Evolutionary conservation across 2,329 filamentous ascomycete genomes (phyloP).

Genomic region (Fonsecaea pugnacius): DNA sequence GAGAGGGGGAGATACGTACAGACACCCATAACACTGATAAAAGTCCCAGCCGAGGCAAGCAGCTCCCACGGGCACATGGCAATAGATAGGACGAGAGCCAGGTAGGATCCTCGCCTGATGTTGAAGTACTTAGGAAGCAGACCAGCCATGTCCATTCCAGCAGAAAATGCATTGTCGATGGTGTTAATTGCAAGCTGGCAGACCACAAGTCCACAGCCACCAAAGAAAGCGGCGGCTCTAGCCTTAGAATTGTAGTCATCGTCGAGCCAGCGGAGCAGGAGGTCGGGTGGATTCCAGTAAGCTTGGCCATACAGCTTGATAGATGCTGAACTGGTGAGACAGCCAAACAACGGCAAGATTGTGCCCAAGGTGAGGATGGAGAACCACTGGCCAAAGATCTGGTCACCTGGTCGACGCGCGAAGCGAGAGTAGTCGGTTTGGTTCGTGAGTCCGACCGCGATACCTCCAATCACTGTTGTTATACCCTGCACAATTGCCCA

Average conservation of each 20-base stretch:
- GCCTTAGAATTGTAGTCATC: slow-evolving; percentile 42
- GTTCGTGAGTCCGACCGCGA: slow-evolving; percentile 42
- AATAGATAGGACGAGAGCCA: slow-evolving; percentile 50
- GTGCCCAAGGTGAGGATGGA: slow-evolving; percentile 46
- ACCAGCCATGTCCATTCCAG: slow-evolving; percentile 61
- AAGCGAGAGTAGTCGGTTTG: slow-evolving; percentile 46
- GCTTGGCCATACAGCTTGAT: slow-evolving; percentile 43
- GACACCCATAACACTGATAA: slow-evolving; percentile 52
- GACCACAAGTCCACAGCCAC: slow-evolving; percentile 50
- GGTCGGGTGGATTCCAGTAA: slow-evolving; percentile 51
- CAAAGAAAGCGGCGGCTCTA: slow-evolving; percentile 54
- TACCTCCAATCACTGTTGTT: slow-evolving; percentile 41
- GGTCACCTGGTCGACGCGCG: slow-evolving; percentile 45
- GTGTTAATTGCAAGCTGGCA: slow-evolving; percentile 54
- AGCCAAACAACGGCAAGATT: slow-evolving; percentile 47
- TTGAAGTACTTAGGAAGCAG: slow-evolving; percentile 60
- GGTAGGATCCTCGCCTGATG: slow-evolving; percentile 59
- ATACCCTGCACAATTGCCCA: slow-evolving; percentile 37
- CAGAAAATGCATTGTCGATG: slow-evolving; percentile 55
- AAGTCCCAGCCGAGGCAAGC: slow-evolving; percentile 51
- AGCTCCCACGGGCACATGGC: slow-evolving; percentile 59
- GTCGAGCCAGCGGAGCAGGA: slow-evolving; percentile 47
- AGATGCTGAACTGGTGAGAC: slow-evolving; percentile 43
- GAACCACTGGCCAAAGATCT: slow-evolving; percentile 50
- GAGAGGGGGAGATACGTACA: slow-evolving; percentile 7